phyloP scores from a whole-genome alignment of 306 rosid species.

The Acacia crassicarpa region DNA sequence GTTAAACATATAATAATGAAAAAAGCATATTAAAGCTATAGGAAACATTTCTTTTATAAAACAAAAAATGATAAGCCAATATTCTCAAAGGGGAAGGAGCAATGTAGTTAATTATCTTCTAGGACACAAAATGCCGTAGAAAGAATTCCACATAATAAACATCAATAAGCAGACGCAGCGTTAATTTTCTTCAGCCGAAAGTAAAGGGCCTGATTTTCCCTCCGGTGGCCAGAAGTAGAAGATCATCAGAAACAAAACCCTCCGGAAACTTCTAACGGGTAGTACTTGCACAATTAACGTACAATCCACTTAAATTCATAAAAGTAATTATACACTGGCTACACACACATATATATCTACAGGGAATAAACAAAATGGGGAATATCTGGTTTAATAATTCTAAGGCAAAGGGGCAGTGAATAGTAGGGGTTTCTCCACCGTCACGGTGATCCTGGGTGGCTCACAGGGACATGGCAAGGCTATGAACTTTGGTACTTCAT shows the following conservation, averaged over 20 bases:
- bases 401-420: not conserved
- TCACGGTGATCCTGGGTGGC: constrained; percentile 42
- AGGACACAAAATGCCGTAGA: not conserved
- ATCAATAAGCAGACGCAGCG: not conserved
- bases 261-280: not conserved
- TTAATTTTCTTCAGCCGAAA: not conserved
- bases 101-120: not conserved
- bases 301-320: not conserved
- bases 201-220: not conserved
- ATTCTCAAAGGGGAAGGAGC: not conserved
- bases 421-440: constrained; percentile 42
- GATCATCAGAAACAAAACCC: not conserved
- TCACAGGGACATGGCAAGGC: constrained; percentile 89
- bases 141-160: not conserved
- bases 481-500: constrained; percentile 71
- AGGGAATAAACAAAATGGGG: not conserved
- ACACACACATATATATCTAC: not conserved
- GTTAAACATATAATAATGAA: not conserved
- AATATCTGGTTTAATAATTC: not conserved
- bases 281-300: not conserved
- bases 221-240: not conserved
- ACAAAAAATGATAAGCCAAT: not conserved
- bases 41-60: not conserved
- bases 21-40: not conserved
- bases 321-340: not conserved